Evolutionary conservation across 2,329 filamentous ascomycete genomes (phyloP).

Genomic region (Paecilomyces niveus): DNA sequence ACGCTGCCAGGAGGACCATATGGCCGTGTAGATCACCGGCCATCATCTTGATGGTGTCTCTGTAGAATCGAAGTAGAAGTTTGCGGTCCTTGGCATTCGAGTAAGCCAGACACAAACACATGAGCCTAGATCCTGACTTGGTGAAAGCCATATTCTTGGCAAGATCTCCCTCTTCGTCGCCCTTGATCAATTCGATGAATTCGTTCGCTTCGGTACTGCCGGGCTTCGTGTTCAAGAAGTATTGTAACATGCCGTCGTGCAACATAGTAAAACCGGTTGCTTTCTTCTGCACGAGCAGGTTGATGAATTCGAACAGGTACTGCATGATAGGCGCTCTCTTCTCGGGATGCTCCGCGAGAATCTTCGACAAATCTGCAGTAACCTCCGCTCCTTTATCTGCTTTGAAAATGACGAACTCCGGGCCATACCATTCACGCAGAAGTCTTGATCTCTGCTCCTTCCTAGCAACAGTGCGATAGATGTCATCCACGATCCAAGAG

Average conservation of each 20-base stretch:
- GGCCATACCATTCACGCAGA: slow-evolving; percentile 91
- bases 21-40: slow-evolving; percentile 74
- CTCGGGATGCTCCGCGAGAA: slow-evolving; percentile 70
- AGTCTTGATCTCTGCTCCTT: slow-evolving; percentile 78
- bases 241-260: slow-evolving; percentile 97
- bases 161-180: slow-evolving; percentile 82
- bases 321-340: slow-evolving; percentile 85
- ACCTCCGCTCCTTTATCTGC: slow-evolving; percentile 43
- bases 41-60: slow-evolving; percentile 80
- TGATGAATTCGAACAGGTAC: slow-evolving; percentile 78
- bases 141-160: slow-evolving; percentile 97
- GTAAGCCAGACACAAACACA: slow-evolving; percentile 74
- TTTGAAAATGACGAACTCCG: slow-evolving; percentile 81
- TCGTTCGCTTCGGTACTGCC: slow-evolving; percentile 77
- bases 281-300: slow-evolving; percentile 90
- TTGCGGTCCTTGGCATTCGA: slow-evolving; percentile 90
- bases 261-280: slow-evolving; percentile 95
- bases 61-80: slow-evolving; percentile 78
- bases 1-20: slow-evolving; percentile 72
- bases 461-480: slow-evolving; percentile 83
- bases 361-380: slow-evolving; percentile 62
- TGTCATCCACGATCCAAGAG: slow-evolving; percentile 95
- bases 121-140: slow-evolving; percentile 73
- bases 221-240: slow-evolving; percentile 71
- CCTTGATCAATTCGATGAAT: slow-evolving; percentile 84